Conservation (phyloP, 208 protist species). For the Leishmania mexicana region DNA sequence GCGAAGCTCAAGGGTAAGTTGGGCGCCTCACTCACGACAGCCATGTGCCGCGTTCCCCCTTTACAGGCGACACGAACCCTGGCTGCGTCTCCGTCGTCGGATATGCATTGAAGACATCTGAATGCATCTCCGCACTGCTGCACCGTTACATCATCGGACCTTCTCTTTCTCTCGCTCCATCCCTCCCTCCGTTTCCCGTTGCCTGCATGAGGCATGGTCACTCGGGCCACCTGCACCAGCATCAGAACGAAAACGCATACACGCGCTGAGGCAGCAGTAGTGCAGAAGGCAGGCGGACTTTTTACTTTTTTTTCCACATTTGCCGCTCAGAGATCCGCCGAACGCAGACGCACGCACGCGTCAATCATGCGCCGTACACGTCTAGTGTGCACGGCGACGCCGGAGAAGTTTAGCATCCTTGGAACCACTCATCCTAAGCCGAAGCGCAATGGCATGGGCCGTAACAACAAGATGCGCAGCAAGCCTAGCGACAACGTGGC, state of each 20-base stretch:
- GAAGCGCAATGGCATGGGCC: slow-evolving; percentile 70
- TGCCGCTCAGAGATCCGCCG: neutral
- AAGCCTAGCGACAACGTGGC: slow-evolving; percentile 90
- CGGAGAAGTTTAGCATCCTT: slow-evolving; percentile 72
- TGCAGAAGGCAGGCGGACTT: neutral
- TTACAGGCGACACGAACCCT: neutral
- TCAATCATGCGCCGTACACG: slow-evolving; percentile 48
- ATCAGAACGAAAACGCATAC: slow-evolving; percentile 1
- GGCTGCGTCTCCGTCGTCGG: neutral
- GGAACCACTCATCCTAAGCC: slow-evolving; percentile 73
- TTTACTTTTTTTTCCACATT: slow-evolving; percentile 8
- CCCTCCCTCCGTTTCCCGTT: neutral
- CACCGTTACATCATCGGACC: neutral
- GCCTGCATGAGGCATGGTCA: neutral
- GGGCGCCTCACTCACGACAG: neutral
- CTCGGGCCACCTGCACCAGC: neutral
- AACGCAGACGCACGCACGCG: neutral
- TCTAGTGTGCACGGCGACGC: slow-evolving; percentile 58
- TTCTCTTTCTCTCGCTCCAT: neutral
- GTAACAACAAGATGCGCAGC: slow-evolving; percentile 87
- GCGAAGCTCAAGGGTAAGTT: neutral
- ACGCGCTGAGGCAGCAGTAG: neutral
- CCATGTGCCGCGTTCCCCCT: neutral
- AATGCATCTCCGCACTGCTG: neutral
- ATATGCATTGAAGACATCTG: neutral